Evolutionary conservation across 1,284 basidiomycete species (phyloP), one percentile per base, ranked within the genome.

Genomic region (Moniliella sp.): DNA sequence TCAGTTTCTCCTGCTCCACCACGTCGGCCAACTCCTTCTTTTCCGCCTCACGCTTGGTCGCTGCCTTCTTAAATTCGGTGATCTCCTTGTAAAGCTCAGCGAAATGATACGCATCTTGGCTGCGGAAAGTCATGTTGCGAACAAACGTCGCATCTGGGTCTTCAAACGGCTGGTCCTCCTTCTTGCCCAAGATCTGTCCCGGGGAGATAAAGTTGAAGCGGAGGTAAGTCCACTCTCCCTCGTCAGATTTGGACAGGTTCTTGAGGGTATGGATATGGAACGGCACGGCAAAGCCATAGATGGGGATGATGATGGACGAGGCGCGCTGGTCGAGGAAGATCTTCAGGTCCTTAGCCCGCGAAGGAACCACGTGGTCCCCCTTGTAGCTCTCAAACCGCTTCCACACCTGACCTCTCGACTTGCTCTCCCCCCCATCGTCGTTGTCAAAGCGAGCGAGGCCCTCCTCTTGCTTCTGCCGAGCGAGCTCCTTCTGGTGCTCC

Each of bases 211-310:
- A 93, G 65, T 97, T 97, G 64, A 99, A 84, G 3, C 91, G 75
- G 36, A 99, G 69, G 43, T 82, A 82, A 0, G 86, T 88, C 59
- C 76, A 81, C 33, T 94, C 83, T 5, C 81, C 82, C 60, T 97
- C 91, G 45, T 97, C 88, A 45, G 75, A 88, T 67, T 97, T 97
- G 67, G 78, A 84, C 19, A 78, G 79, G 56, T 93, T 97, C 65
- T 99, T 99, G 45, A 99, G 80, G 1, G 84, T 86, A 53, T 91
- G 91, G 64, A 97, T 86, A 58, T 99, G 91, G 67, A 93, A 94
- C 0, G 91, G 86, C 0, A 93, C 84, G 0, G 83, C 81, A 47
- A 78, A 94, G 3, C 88, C 88, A 52, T 94, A 75, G 46, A 97
- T 75, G 8, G 91, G 91, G 2, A 97, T 62, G 28, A 97, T 70